Evolutionary conservation across 805 yeast species (phyloP), one percentile per base, ranked within the genome.

Genomic region (Ogataea pilisensis): DNA sequence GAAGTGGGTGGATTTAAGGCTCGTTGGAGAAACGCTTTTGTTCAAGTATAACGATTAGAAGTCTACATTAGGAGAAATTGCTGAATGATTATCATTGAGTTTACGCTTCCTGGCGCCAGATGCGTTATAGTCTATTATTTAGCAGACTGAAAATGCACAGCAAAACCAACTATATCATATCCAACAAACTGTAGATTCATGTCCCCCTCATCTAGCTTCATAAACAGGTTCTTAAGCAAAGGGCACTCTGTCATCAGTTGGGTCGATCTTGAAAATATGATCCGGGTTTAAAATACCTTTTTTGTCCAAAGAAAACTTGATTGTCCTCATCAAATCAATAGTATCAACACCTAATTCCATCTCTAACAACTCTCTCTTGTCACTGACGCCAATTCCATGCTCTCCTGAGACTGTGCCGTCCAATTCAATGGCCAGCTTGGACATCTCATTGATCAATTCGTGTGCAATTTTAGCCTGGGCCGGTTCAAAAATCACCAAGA

Each of bases 351-450:
- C 95, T 21, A 86, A 62, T 58, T 86, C 95, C 41, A 66, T 63
- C 22, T 70, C 64, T 26, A 86, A 60, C 43, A 70, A 78, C 22
- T 73, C 74, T 47, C 90, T 64, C 55, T 86, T 86, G 35, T 58
- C 62, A 28, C 91, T 90, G 32, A 81, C 72, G 8, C 95, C 95
- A 30, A 87, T 76, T 12, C 95, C 95, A 57, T 86, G 95, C 55
- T 86, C 95, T 27, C 95, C 95, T 4, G 89, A 82, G 49, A 88
- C 80, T 2, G 95, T 86, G 2, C 95, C 95, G 39, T 85, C 95
- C 29, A 80, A 73, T 1, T 65, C 72, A 14, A 86, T 63, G 0
- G 91, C 95, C 31, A 80, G 58, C 33, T 70, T 55, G 35, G 83
- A 84, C 83, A 86, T 79, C 37, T 75, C 67, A 21, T 72, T 70